A percentile compares a stretch with the other conserved stretches of the same genome.
phyloP scores from a whole-genome alignment of 2,329 filamentous ascomycete species.

The Thielaviopsis punctulata region DNA sequence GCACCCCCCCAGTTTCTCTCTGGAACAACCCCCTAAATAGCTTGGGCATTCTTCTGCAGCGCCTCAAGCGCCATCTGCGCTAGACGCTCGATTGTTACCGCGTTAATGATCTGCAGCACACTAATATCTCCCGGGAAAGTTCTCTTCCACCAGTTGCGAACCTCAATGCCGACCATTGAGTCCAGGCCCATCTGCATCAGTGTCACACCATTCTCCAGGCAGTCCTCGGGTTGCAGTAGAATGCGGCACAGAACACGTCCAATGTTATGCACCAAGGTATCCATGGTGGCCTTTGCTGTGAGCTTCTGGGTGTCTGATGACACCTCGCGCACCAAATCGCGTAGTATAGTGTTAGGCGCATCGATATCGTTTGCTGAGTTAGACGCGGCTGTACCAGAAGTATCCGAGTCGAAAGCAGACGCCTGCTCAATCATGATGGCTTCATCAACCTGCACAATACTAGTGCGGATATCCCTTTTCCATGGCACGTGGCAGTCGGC shows the following conservation, averaged over 20 bases:
- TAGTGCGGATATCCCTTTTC: conserved; percentile 6
- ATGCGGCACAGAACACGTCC: neutral
- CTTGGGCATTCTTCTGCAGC: neutral
- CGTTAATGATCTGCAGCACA: conserved; percentile 13
- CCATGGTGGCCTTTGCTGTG: neutral
- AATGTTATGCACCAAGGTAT: neutral
- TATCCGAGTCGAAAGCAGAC: neutral
- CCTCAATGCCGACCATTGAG: conserved; percentile 15
- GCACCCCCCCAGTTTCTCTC: neutral
- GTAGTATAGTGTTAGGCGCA: neutral
- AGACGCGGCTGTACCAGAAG: neutral
- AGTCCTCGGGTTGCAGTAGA: neutral
- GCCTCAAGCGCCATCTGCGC: neutral
- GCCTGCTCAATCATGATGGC: neutral
- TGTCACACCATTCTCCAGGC: neutral
- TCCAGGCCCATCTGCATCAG: conserved; percentile 13
- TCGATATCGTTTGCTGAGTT: neutral
- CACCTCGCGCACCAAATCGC: neutral
- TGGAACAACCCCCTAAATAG: neutral
- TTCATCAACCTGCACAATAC: neutral
- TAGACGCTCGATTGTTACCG: neutral
- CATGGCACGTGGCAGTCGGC: neutral
- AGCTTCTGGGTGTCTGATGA: neutral
- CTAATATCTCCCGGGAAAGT: conserved; percentile 14
- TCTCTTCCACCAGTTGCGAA: conserved; percentile 15